Conservation (phyloP, 306 rosid genomes). For the Medicago ruthenica region DNA sequence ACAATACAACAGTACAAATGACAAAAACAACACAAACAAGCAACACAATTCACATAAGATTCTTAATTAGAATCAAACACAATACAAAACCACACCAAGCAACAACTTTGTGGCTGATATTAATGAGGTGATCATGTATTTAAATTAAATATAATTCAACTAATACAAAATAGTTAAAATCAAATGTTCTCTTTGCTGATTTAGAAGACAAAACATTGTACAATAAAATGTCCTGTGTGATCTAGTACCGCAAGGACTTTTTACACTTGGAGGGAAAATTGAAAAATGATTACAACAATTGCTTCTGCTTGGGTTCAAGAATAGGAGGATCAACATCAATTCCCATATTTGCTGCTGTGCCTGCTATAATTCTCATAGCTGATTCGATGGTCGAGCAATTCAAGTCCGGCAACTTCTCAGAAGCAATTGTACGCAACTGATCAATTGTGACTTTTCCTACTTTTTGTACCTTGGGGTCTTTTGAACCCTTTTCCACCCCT, state of each 20-base stretch:
- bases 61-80: neutral
- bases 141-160: slow-evolving; percentile 24
- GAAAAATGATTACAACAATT: slow-evolving; percentile 41
- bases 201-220: slow-evolving; percentile 29
- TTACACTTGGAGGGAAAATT: slow-evolving; percentile 8
- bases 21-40: neutral
- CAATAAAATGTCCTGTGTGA: slow-evolving; percentile 21
- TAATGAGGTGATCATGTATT: neutral
- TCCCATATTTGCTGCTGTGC: slow-evolving; percentile 99
- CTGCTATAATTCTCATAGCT: slow-evolving; percentile 96
- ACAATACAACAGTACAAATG: neutral
- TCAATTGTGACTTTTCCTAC: slow-evolving; percentile 92
- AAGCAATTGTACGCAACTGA: slow-evolving; percentile 81
- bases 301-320: slow-evolving; percentile 78
- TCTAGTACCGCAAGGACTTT: slow-evolving; percentile 21
- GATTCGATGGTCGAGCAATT: slow-evolving; percentile 87
- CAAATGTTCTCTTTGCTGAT: slow-evolving; percentile 14
- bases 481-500: slow-evolving; percentile 97
- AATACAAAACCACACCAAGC: neutral
- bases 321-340: slow-evolving; percentile 95
- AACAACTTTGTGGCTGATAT: slow-evolving; percentile 13
- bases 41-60: neutral
- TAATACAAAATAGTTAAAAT: slow-evolving; percentile 11
- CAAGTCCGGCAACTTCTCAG: slow-evolving; percentile 93
- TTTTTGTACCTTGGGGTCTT: slow-evolving; percentile 74